phyloP scores from a whole-genome alignment of 78 protist genomes.

The Chrysochromulina parva region DNA sequence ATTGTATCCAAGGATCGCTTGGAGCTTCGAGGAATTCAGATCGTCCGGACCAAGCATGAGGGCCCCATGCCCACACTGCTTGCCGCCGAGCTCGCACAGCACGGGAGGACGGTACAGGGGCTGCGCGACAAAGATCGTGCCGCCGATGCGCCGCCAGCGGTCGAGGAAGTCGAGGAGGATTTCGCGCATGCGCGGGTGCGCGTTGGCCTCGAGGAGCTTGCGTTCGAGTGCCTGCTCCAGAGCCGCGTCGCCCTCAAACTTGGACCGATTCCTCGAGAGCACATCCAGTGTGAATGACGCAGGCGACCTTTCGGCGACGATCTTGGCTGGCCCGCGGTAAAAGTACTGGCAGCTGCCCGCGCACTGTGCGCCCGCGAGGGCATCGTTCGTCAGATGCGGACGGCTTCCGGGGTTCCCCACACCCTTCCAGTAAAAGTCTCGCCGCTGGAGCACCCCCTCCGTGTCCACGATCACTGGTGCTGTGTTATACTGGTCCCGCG shows the following conservation, averaged over 20 bases:
- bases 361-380: background rate
- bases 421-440: background rate
- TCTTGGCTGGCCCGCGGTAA: background rate
- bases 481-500: background rate
- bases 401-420: background rate
- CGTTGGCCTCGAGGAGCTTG: conserved; percentile 1
- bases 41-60: background rate
- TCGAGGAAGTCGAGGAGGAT: conserved; percentile 18
- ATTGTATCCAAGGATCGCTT: background rate
- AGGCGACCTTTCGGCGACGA: background rate
- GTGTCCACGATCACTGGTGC: too few species aligned
- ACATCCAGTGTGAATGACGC: background rate
- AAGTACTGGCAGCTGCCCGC: conserved; percentile 2
- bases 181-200: conserved; percentile 21
- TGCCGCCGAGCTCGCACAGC: background rate
- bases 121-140: background rate
- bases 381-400: background rate
- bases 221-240: conserved; percentile 8
- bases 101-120: background rate
- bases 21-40: background rate
- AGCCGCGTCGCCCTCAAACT: background rate
- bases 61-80: background rate
- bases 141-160: conserved; percentile 25
- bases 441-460: background rate
- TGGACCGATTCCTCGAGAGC: background rate